Evolutionary conservation across 116 monocot genomes (phyloP).

Genomic region (Thalassia testudinum): DNA sequence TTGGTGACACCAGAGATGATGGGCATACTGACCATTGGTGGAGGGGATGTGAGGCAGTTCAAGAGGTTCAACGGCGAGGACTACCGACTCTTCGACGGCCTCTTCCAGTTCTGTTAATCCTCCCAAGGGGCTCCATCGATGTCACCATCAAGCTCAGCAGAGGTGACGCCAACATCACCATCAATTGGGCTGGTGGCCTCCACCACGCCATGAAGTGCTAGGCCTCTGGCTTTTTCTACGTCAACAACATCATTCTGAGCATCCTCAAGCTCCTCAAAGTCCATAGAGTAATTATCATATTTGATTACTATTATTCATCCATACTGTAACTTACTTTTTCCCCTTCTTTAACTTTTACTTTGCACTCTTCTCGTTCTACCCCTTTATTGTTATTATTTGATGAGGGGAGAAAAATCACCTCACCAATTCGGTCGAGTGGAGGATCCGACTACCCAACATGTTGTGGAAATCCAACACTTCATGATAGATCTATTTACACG

Average conservation of each 20-base stretch:
- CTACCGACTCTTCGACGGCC: slow-evolving; percentile 54
- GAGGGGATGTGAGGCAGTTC: slow-evolving; percentile 1
- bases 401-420: too few species aligned
- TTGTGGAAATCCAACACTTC: too few species aligned
- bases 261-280: slow-evolving; percentile 56
- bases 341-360: too few species aligned
- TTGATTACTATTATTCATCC: neutral
- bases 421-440: too few species aligned
- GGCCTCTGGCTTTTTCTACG: slow-evolving; percentile 63
- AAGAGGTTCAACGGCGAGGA: slow-evolving; percentile 61
- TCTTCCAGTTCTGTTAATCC: slow-evolving; percentile 58
- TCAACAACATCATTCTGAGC: slow-evolving; percentile 61
- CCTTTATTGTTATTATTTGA: too few species aligned
- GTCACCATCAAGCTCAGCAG: slow-evolving; percentile 55
- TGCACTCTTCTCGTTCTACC: too few species aligned
- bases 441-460: too few species aligned
- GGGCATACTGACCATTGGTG: too few species aligned
- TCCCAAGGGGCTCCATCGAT: slow-evolving; percentile 50
- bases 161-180: slow-evolving; percentile 45
- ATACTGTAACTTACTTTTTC: too few species aligned
- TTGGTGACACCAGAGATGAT: too few species aligned
- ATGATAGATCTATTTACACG: too few species aligned
- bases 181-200: slow-evolving; percentile 64
- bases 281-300: slow-evolving; percentile 17
- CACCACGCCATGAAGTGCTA: slow-evolving; percentile 78